Conservation (phyloP, 176 grass and related monocot species). For the Poa annua region DNA sequence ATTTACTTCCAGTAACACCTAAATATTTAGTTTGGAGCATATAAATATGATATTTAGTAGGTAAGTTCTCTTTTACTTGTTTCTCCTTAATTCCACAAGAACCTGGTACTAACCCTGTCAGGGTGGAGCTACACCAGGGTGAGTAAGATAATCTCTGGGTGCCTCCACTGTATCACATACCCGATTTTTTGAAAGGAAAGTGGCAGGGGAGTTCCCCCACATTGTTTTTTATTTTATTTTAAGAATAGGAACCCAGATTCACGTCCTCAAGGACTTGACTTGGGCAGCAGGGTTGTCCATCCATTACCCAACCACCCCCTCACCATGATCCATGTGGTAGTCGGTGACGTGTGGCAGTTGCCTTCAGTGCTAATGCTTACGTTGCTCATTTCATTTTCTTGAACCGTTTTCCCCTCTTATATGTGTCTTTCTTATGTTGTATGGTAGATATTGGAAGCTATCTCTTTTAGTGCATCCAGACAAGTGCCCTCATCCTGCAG, state of each 20-base stretch:
- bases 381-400: background rate
- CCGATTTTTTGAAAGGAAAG: background rate
- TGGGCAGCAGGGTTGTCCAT: too few relatives aligned
- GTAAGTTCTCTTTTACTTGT: too few relatives aligned
- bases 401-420: background rate
- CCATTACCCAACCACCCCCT: too few relatives aligned
- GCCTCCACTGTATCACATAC: background rate
- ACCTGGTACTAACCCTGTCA: background rate
- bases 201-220: background rate
- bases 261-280: background rate
- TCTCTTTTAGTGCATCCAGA: constrained; percentile 95
- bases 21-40: too few relatives aligned
- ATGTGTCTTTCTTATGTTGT: constrained; percentile 21
- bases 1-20: background rate
- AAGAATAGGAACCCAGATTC: background rate
- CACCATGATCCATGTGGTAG: background rate
- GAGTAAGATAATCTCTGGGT: background rate
- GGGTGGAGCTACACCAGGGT: background rate
- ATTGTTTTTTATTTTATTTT: background rate
- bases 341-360: background rate
- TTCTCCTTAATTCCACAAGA: background rate
- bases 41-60: too few relatives aligned
- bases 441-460: constrained; percentile 93
- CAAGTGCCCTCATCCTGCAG: constrained; percentile 91
- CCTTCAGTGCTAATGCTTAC: background rate